phyloP scores from a whole-genome alignment of 345 rosid species.

The Brassica carinata region DNA sequence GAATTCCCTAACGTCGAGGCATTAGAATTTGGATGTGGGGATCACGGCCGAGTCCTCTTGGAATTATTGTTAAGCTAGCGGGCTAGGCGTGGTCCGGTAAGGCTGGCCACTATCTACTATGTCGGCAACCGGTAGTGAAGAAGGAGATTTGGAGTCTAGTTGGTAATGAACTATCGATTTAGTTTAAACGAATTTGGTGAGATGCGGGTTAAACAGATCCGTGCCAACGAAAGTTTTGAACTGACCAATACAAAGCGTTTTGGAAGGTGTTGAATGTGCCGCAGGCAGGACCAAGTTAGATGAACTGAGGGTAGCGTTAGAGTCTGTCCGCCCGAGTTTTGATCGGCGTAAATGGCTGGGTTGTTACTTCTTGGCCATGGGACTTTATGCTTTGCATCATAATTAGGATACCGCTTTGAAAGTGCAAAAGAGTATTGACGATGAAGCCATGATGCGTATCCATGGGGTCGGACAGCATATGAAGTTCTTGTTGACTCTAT shows the following conservation, averaged over 20 bases:
- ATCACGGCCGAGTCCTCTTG: too few relatives aligned
- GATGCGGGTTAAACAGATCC: neutral
- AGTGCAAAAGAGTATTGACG: neutral
- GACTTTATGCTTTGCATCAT: neutral
- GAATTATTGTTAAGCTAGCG: too few relatives aligned
- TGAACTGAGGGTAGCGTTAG: neutral
- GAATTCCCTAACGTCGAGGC: too few relatives aligned
- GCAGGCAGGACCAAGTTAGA: neutral
- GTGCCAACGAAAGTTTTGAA: neutral
- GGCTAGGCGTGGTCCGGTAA: neutral
- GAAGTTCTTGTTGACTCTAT: neutral
- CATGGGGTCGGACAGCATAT: neutral
- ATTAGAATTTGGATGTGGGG: too few relatives aligned
- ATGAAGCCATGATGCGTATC: neutral
- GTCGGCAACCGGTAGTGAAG: neutral
- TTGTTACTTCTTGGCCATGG: neutral
- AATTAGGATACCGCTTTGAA: neutral
- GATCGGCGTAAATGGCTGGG: neutral
- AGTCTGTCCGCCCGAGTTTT: neutral
- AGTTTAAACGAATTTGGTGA: neutral
- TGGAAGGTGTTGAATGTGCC: neutral
- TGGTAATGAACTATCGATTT: too few relatives aligned
- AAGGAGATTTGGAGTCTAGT: neutral
- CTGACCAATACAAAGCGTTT: neutral
- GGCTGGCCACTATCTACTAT: neutral